phyloP scores from a whole-genome alignment of 768 basidiomycete genomes.

The Agrocybe praecox region DNA sequence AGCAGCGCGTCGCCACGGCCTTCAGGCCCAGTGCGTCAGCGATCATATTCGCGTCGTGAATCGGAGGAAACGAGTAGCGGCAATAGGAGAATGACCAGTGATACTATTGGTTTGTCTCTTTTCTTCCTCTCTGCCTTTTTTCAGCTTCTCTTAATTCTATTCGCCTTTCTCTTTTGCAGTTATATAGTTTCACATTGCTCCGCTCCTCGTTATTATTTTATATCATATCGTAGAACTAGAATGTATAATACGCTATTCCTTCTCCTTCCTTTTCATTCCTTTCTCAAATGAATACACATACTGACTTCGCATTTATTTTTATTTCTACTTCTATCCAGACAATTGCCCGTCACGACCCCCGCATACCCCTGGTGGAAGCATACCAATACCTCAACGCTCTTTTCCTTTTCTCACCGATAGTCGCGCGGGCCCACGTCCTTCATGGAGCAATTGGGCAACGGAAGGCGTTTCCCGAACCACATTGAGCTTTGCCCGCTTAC shows the following conservation, averaged over 20 bases:
- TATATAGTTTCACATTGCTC: not conserved
- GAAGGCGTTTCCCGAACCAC: constrained; percentile 3
- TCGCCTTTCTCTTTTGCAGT: constrained; percentile 2
- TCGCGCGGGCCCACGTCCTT: not conserved
- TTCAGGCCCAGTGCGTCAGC: not conserved
- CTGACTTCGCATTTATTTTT: too few relatives aligned
- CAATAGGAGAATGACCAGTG: not conserved
- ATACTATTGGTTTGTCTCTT: not conserved
- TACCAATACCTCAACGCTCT: constrained; percentile 14
- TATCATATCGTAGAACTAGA: not conserved
- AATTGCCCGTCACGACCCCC: too few relatives aligned
- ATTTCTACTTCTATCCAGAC: too few relatives aligned
- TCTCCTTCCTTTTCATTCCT: too few relatives aligned
- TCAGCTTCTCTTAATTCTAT: not conserved
- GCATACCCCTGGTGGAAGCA: constrained; percentile 1
- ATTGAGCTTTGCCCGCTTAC: constrained; percentile 8
- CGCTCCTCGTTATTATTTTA: not conserved
- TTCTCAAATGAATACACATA: too few relatives aligned
- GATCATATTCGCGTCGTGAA: not conserved
- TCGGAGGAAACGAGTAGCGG: not conserved
- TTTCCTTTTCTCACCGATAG: constrained; percentile 2
- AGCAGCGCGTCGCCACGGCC: not conserved
- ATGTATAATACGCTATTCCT: not conserved
- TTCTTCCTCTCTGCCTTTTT: not conserved
- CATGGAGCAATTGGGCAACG: constrained; percentile 16